Evolutionary conservation across 768 basidiomycete species (phyloP).

Genomic region (Collybia sordida): DNA sequence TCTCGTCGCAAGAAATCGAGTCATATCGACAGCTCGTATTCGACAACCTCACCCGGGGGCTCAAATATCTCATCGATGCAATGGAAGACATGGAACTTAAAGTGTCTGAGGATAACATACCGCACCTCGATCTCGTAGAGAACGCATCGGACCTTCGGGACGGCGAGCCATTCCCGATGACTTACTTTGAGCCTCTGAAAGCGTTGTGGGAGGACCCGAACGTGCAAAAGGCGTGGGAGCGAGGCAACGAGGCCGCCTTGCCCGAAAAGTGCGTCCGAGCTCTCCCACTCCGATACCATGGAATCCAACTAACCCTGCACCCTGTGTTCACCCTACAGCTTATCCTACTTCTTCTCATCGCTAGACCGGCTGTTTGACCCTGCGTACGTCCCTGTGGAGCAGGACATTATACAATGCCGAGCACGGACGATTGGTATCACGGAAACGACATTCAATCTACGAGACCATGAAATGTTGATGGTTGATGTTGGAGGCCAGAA

Average conservation of each 20-base stretch:
- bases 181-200: slow-evolving; percentile 66
- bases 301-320: slow-evolving; percentile 5
- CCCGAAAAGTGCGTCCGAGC: slow-evolving; percentile 76
- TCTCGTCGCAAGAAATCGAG: slow-evolving; percentile 81
- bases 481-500: slow-evolving; percentile 95
- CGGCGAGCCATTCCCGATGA: slow-evolving; percentile 73
- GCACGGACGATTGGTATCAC: slow-evolving; percentile 91
- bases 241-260: slow-evolving; percentile 89
- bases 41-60: slow-evolving; percentile 85
- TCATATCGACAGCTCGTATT: slow-evolving; percentile 90
- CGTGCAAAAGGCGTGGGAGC: slow-evolving; percentile 71
- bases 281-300: slow-evolving; percentile 4
- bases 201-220: slow-evolving; percentile 76
- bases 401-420: slow-evolving; percentile 85
- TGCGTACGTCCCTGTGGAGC: slow-evolving; percentile 71
- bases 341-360: slow-evolving; percentile 75
- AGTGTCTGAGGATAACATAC: slow-evolving; percentile 59
- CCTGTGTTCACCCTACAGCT: too few relatives aligned
- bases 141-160: slow-evolving; percentile 72
- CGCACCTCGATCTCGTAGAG: slow-evolving; percentile 62
- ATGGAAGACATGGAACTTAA: slow-evolving; percentile 88
- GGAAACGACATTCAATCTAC: slow-evolving; percentile 79
- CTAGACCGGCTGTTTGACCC: slow-evolving; percentile 80
- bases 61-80: slow-evolving; percentile 79
- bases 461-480: slow-evolving; percentile 86